Percentiles rank a stretch among this genome's conserved stretches.
phyloP scores from a whole-genome alignment of 805 yeast species.

The Spathaspora hagerdaliae region DNA sequence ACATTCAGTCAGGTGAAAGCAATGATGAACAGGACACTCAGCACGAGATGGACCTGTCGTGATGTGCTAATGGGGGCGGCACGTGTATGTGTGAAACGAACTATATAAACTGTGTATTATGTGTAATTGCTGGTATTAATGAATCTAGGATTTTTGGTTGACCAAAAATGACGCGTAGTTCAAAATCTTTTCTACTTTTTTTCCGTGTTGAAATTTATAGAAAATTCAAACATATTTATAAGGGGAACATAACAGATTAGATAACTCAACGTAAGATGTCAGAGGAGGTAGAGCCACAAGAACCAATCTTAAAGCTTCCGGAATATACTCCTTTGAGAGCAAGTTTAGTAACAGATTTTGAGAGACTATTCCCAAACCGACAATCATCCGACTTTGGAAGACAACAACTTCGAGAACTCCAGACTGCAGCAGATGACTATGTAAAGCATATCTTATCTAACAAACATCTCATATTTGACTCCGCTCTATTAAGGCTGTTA shows the following conservation, averaged over 20 bases:
- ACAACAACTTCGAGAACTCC: constrained; percentile 7
- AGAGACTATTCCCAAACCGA: constrained; percentile 1
- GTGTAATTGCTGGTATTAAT: too few species aligned
- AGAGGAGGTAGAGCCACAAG: too few species aligned
- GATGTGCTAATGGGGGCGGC: not conserved
- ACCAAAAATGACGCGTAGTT: too few species aligned
- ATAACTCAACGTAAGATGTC: too few species aligned
- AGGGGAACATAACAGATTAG: too few species aligned
- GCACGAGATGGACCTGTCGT: not conserved
- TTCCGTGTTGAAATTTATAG: too few species aligned
- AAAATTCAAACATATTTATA: too few species aligned
- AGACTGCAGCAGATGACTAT: constrained; percentile 10
- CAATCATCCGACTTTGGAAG: constrained; percentile 8
- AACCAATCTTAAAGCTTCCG: constrained; percentile 6
- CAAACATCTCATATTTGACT: constrained; percentile 6
- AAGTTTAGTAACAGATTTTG: constrained; percentile 11
- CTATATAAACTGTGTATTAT: too few species aligned
- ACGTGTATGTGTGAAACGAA: too few species aligned
- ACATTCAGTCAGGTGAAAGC: not conserved
- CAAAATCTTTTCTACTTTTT: too few species aligned
- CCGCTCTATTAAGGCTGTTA: constrained; percentile 4
- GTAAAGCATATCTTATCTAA: constrained; percentile 8
- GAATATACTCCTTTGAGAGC: constrained; percentile 12
- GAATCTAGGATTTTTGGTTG: too few species aligned
- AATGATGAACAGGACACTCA: not conserved